Evolutionary conservation across 2,329 filamentous ascomycete species (phyloP).

Genomic region (Colletotrichum navitas): DNA sequence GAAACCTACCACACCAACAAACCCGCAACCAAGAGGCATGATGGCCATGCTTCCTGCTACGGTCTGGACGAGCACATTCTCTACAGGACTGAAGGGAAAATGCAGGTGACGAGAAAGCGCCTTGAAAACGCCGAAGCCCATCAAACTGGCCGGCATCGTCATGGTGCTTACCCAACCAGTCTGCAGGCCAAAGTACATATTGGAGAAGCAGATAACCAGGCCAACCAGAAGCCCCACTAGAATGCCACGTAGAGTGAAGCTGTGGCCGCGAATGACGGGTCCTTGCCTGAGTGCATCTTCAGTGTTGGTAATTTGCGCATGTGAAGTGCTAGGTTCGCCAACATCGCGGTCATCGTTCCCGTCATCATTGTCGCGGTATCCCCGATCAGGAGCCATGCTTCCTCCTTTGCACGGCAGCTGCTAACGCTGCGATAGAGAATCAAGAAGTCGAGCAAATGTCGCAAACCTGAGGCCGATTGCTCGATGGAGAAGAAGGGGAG

Average conservation of each 20-base stretch:
- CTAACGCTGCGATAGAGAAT: background rate
- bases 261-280: conserved; percentile 61
- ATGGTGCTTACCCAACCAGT: conserved; percentile 80
- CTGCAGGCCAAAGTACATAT: conserved; percentile 99
- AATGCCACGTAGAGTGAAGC: conserved; percentile 88
- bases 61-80: conserved; percentile 97
- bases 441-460: background rate
- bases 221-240: conserved; percentile 86
- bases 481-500: conserved; percentile 1
- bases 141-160: conserved; percentile 95
- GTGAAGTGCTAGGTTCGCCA: background rate
- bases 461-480: background rate
- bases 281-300: background rate
- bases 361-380: conserved; percentile 3
- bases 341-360: background rate
- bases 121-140: conserved; percentile 95
- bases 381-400: conserved; percentile 33
- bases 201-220: conserved; percentile 92
- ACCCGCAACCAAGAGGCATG: conserved; percentile 95
- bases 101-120: conserved; percentile 77
- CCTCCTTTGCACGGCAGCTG: background rate
- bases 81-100: conserved; percentile 90
- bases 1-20: conserved; percentile 81
- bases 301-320: background rate
- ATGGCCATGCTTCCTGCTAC: conserved; percentile 96